Conservation (phyloP, 495 filamentous ascomycete genomes). For the Durotheca rogersii region DNA sequence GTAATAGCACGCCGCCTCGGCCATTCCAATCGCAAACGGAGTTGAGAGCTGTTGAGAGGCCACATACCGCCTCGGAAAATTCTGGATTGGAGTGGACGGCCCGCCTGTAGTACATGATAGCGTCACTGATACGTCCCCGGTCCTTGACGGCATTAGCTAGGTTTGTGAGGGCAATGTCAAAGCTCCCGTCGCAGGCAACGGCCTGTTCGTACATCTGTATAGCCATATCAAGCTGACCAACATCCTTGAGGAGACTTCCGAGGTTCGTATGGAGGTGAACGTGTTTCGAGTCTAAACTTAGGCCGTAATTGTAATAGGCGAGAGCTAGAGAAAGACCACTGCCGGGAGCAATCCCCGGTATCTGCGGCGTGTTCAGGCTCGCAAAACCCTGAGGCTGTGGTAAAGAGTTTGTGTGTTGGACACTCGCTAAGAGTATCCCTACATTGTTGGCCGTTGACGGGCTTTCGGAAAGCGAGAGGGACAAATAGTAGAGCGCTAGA, state of each 20-base stretch:
- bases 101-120: conserved; percentile 86
- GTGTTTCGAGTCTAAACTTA: conserved; percentile 81
- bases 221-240: conserved; percentile 85
- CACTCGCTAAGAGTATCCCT: conserved; percentile 89
- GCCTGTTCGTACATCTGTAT: conserved; percentile 98
- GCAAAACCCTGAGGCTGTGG: conserved; percentile 37
- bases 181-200: conserved; percentile 84
- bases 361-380: conserved; percentile 44
- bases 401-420: conserved; percentile 67
- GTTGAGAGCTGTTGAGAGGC: conserved; percentile 91
- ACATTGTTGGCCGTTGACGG: conserved; percentile 99
- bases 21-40: conserved; percentile 96
- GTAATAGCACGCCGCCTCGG: conserved; percentile 77
- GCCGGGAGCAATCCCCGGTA: conserved; percentile 80
- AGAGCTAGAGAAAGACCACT: conserved; percentile 87
- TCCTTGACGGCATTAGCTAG: conserved; percentile 98
- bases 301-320: conserved; percentile 91
- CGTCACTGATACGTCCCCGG: conserved; percentile 86
- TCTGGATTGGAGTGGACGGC: conserved; percentile 90
- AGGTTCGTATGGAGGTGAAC: conserved; percentile 98
- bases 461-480: conserved; percentile 90
- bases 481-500: conserved; percentile 92
- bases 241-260: conserved; percentile 93
- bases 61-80: conserved; percentile 96
- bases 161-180: conserved; percentile 97